Evolutionary conservation across 139 green algal genomes (phyloP), one percentile per base, ranked within the genome.

Genomic region (Mesostigma viride): DNA sequence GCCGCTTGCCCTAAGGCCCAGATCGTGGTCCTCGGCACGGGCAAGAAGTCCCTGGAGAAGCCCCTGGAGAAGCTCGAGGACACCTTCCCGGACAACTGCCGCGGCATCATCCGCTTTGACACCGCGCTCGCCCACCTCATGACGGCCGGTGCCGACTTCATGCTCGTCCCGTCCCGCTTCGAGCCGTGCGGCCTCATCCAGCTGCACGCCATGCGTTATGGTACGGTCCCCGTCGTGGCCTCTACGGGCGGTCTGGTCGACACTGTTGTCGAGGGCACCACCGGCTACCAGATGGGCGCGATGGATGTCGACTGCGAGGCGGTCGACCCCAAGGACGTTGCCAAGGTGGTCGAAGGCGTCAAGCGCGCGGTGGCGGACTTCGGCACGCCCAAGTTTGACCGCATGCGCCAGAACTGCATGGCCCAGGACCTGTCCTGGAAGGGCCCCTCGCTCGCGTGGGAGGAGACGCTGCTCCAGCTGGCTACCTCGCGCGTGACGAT

Each of bases 181-280:
- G 93, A 99, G 86, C 93, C 93, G 2, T 99, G 93, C 76, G 93
- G 92, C 35, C 81, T 97, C 24, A 95, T 96, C 75, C 91, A 97
- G 85, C 80, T 97, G 71, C 91, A 96, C 59, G 86, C 85, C 64
- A 92, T 92, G 84, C 66, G 65, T 20, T 84, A 85, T 65, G 79
- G 79, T 31, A 84, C 78, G 1, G 86, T 97, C 32, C 93, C 93
- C 24, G 72, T 99, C 62, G 93, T 98, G 2, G 74, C 92, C 24
- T 94, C 90, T 46, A 96, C 88, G n/a, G 93, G 91, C 48, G 92
- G 92, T 40, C 82, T 99, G 53, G 90, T 97, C 14, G 93, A 99
- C 83, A 99, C 93, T 1, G 93, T 99, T 11, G 95, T 93, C 80
- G 93, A 99, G 69, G 88, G 90, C 32, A 82, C 94, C 40, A 99